phyloP scores from a whole-genome alignment of 1,284 basidiomycete genomes.

The Tilletia horrida region DNA sequence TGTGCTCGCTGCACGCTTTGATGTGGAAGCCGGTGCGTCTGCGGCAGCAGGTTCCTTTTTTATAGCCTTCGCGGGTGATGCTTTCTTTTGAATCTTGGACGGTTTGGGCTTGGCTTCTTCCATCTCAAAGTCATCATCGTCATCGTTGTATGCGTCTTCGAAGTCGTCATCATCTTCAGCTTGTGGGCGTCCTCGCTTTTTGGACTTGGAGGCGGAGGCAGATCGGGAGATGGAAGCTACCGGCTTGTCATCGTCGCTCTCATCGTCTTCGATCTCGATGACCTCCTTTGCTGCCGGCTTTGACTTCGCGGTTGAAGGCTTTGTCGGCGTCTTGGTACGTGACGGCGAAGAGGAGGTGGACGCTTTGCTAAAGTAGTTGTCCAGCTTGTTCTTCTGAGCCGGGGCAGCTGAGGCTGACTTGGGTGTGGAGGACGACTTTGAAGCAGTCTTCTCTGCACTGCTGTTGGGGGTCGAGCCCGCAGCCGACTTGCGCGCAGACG shows the following conservation, averaged over 20 bases:
- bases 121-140: constrained; percentile 15
- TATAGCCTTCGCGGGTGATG: background rate
- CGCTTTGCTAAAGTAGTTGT: constrained; percentile 26
- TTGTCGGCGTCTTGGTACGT: constrained; percentile 49
- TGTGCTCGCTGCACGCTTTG: no score
- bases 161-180: constrained; percentile 23
- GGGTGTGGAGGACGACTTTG: constrained; percentile 17
- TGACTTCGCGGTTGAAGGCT: constrained; percentile 29
- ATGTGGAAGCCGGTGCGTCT: background rate
- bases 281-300: constrained; percentile 14
- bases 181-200: constrained; percentile 27
- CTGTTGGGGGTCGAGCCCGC: constrained; percentile 9
- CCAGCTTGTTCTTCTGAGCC: constrained; percentile 24
- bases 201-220: constrained; percentile 25
- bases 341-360: constrained; percentile 45
- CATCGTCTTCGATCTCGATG: constrained; percentile 35
- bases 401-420: background rate
- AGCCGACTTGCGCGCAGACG: constrained; percentile 13
- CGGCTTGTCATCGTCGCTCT: constrained; percentile 36
- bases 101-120: constrained; percentile 3
- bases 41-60: background rate
- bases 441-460: background rate
- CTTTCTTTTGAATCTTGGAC: constrained; percentile 1
- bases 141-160: constrained; percentile 3
- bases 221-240: constrained; percentile 26